These are phyloP conservation scores for Telopea speciosissima DNA, from an alignment of 177 flowering plant genomes.

Conservation along the genomic window DNA sequence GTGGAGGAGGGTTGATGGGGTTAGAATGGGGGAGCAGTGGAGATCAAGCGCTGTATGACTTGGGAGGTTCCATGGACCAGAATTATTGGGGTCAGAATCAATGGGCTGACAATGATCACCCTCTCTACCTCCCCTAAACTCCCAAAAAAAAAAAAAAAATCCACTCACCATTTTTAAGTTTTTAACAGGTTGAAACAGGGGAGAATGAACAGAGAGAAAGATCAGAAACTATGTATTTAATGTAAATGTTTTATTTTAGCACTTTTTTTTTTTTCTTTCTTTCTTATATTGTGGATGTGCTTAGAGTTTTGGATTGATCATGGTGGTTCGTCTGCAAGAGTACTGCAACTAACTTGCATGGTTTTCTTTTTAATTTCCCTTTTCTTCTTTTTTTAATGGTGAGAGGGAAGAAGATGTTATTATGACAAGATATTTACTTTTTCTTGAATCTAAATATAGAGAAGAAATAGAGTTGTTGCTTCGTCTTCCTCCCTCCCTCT, in stretches of 20 bases:
- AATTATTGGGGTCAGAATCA: conserved; percentile 59
- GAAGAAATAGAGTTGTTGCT: neutral
- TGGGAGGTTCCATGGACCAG: conserved; percentile 54
- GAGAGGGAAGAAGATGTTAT: neutral
- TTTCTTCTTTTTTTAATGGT: neutral
- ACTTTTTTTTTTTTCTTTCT: neutral
- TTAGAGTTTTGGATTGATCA: neutral
- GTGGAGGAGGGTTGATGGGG: conserved; percentile 26
- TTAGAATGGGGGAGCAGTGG: conserved; percentile 51
- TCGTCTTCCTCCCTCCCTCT: too few relatives aligned
- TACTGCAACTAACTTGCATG: conserved; percentile 6
- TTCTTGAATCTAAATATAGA: neutral
- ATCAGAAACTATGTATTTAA: neutral
- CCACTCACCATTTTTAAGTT: conserved; percentile 1
- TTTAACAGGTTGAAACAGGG: neutral
- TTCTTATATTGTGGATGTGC: neutral
- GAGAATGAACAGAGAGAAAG: neutral
- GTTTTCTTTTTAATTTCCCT: neutral
- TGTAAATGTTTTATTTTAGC: conserved; percentile 7
- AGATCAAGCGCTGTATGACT: conserved; percentile 52
- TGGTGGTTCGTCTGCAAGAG: conserved; percentile 1
- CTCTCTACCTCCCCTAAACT: conserved; percentile 49
- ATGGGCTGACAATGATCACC: conserved; percentile 54
- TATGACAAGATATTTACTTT: neutral
- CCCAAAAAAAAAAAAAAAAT: too few relatives aligned